These are phyloP conservation scores for Pyrenophora graminea DNA, from an alignment of 2,329 filamentous ascomycete genomes.

Conservation along the genomic window DNA sequence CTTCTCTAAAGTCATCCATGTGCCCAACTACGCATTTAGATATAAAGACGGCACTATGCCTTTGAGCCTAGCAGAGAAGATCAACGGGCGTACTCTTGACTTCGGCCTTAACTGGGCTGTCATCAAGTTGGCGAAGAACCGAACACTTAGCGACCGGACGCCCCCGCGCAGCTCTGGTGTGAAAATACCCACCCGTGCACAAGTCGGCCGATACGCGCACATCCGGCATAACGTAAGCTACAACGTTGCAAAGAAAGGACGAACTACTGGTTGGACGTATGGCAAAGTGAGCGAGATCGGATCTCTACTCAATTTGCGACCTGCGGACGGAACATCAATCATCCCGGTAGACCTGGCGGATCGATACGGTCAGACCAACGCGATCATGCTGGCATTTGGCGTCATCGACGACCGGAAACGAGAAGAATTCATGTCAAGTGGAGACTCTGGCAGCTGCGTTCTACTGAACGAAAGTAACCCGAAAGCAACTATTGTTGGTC, in stretches of 20 bases:
- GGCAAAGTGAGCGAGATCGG: neutral
- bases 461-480: neutral
- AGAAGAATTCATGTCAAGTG: neutral
- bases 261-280: neutral
- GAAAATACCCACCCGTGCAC: neutral
- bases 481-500: neutral
- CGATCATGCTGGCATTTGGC: neutral
- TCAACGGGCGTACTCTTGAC: neutral
- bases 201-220: neutral
- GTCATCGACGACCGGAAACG: neutral
- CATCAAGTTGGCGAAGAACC: neutral
- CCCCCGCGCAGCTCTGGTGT: neutral
- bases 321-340: neutral
- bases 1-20: neutral
- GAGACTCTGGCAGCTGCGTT: neutral
- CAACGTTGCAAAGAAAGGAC: neutral
- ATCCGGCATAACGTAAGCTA: neutral
- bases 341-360: neutral
- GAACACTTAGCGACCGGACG: neutral
- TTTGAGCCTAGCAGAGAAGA: neutral
- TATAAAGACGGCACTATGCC: neutral
- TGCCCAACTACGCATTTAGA: neutral
- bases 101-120: neutral
- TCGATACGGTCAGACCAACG: neutral
- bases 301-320: neutral